Evolutionary conservation across 1,139 yeast species (phyloP).

Genomic region (Hyphopichia fennica): DNA sequence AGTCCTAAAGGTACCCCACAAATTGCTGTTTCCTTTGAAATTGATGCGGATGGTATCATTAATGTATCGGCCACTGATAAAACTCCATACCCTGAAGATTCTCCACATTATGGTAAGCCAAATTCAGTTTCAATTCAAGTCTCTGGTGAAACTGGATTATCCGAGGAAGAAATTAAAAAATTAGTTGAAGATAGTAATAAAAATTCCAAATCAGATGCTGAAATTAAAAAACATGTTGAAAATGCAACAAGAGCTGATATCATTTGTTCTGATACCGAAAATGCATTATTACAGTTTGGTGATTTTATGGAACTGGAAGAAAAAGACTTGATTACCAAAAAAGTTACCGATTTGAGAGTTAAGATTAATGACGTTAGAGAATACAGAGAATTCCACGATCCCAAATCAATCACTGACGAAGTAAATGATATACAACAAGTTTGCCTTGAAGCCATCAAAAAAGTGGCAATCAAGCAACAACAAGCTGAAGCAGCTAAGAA

Average conservation of each 20-base stretch:
- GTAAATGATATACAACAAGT: slow-evolving; percentile 52
- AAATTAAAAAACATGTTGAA: slow-evolving; percentile 39
- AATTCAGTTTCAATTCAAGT: slow-evolving; percentile 63
- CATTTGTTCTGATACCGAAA: slow-evolving; percentile 56
- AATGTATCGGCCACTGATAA: slow-evolving; percentile 72
- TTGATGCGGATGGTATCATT: slow-evolving; percentile 82
- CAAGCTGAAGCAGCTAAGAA: slow-evolving; percentile 7
- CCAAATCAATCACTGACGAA: slow-evolving; percentile 37
- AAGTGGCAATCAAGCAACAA: slow-evolving; percentile 49
- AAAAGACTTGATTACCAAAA: slow-evolving; percentile 23
- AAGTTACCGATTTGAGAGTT: slow-evolving; percentile 35
- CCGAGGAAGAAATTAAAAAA: slow-evolving; percentile 60
- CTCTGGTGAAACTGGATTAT: slow-evolving; percentile 65
- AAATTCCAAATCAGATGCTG: slow-evolving; percentile 43
- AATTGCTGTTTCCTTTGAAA: slow-evolving; percentile 69
- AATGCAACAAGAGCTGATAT: slow-evolving; percentile 57
- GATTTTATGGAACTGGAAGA: slow-evolving; percentile 39
- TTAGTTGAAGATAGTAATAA: slow-evolving; percentile 54
- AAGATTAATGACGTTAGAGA: slow-evolving; percentile 50
- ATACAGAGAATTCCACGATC: slow-evolving; percentile 30
- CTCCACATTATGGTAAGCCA: slow-evolving; percentile 28
- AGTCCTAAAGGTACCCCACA: slow-evolving; percentile 80
- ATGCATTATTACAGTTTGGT: slow-evolving; percentile 48
- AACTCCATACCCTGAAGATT: slow-evolving; percentile 45
- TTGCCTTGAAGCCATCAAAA: slow-evolving; percentile 52